A percentile compares a stretch with the other conserved stretches of the same genome.
These are phyloP conservation scores for Leccinum uliginosum DNA, from an alignment of 768 basidiomycete genomes.

Conservation along the genomic window DNA sequence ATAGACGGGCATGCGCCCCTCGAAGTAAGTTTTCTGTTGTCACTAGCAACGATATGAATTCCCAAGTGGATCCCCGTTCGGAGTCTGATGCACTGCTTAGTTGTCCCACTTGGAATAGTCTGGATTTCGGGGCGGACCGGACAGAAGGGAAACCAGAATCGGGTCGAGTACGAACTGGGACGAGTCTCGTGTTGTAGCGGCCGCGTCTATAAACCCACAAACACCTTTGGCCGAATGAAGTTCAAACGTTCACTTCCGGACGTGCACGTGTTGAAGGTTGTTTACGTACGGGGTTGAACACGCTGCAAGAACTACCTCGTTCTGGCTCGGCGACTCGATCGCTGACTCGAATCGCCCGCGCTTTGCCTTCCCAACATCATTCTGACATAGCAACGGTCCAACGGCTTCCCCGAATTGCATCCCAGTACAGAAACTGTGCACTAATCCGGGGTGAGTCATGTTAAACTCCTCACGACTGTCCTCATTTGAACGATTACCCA, in stretches of 20 bases:
- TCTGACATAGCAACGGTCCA: constrained; percentile 24
- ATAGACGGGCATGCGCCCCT: constrained; percentile 4
- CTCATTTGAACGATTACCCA: constrained; percentile 11
- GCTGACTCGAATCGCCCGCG: constrained; percentile 21
- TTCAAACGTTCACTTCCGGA: constrained; percentile 18
- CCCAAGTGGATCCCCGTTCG: constrained; percentile 23
- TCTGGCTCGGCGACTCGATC: constrained; percentile 28
- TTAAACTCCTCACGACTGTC: constrained; percentile 15
- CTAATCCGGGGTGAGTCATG: constrained; percentile 20
- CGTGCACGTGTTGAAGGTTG: constrained; percentile 21
- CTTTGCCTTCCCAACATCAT: constrained; percentile 11
- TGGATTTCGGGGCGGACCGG: constrained; percentile 12
- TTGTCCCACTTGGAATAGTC: background rate
- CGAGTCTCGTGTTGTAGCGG: constrained; percentile 16
- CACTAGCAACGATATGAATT: constrained; percentile 20
- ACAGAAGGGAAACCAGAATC: constrained; percentile 6
- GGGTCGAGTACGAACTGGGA: constrained; percentile 12
- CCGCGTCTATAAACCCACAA: constrained; percentile 8
- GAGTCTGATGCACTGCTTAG: constrained; percentile 5
- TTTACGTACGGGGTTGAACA: constrained; percentile 26
- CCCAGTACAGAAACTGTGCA: constrained; percentile 8
- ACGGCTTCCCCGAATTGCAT: constrained; percentile 6
- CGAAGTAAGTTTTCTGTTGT: constrained; percentile 22
- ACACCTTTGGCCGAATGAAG: constrained; percentile 12
- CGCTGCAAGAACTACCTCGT: constrained; percentile 19